Evolutionary conservation across 331 rosid species (phyloP).

Genomic region (Pyracantha coccinea): DNA sequence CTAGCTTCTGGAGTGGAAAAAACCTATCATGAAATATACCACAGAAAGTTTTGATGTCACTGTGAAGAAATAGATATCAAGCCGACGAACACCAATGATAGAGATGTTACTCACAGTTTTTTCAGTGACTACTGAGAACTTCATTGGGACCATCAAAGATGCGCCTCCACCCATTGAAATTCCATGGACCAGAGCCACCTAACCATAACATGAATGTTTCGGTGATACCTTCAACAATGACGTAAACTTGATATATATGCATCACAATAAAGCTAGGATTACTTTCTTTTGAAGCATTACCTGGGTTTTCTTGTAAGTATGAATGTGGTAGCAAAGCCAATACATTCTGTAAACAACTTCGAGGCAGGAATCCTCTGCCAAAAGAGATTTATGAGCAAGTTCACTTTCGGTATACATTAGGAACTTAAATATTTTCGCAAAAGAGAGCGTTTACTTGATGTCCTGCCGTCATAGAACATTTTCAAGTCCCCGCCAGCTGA

Average conservation of each 20-base stretch:
- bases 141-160: slow-evolving; percentile 82
- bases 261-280: neutral
- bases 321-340: slow-evolving; percentile 91
- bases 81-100: neutral
- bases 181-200: slow-evolving; percentile 90
- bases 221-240: neutral
- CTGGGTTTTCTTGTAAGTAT: slow-evolving; percentile 78
- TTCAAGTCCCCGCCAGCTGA: slow-evolving; percentile 93
- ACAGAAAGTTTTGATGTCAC: slow-evolving; percentile 3
- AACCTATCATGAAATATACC: slow-evolving; percentile 31
- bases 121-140: slow-evolving; percentile 82
- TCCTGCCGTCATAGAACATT: slow-evolving; percentile 77
- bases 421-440: neutral
- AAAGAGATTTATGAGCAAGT: slow-evolving; percentile 7
- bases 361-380: slow-evolving; percentile 80
- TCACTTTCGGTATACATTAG: neutral
- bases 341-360: slow-evolving; percentile 87
- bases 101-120: slow-evolving; percentile 44
- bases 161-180: slow-evolving; percentile 99
- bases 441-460: slow-evolving; percentile 33
- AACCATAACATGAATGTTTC: slow-evolving; percentile 6
- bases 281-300: slow-evolving; percentile 23
- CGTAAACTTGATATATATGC: neutral
- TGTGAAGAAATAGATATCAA: neutral
- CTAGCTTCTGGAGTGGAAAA: slow-evolving; percentile 96